Evolutionary conservation across 371 early-diverging fungal species (phyloP).

Genomic region (Globomyces sp.): DNA sequence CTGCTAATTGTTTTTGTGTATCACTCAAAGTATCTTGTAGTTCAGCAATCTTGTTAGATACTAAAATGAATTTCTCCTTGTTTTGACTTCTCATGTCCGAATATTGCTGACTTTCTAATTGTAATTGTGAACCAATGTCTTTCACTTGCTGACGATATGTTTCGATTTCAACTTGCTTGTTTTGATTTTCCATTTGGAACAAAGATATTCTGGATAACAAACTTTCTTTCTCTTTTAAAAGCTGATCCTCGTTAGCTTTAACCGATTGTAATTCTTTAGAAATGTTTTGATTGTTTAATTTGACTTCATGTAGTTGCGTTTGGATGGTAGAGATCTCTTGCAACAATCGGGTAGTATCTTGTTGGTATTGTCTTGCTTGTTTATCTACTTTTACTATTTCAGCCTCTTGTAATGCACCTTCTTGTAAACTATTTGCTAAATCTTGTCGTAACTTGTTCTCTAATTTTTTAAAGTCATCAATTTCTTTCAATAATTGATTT

Average conservation of each 20-base stretch:
- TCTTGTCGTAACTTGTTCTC: conserved; percentile 36
- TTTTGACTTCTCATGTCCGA: conserved; percentile 36
- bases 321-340: conserved; percentile 34
- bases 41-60: conserved; percentile 39
- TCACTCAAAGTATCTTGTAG: conserved; percentile 35
- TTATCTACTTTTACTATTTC: conserved; percentile 24
- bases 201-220: conserved; percentile 1
- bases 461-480: conserved; percentile 23
- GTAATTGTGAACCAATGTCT: conserved; percentile 30
- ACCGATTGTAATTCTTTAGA: not conserved
- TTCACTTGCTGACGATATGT: conserved; percentile 25
- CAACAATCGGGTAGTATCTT: conserved; percentile 24
- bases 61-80: conserved; percentile 34
- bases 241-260: conserved; percentile 19
- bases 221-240: conserved; percentile 29
- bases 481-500: conserved; percentile 23
- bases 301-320: conserved; percentile 22
- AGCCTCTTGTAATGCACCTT: conserved; percentile 23
- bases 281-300: conserved; percentile 17
- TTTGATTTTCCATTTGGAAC: conserved; percentile 19
- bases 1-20: conserved; percentile 37
- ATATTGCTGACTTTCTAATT: conserved; percentile 28
- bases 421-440: conserved; percentile 17
- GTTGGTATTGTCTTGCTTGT: conserved; percentile 24
- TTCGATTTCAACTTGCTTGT: conserved; percentile 21